phyloP scores from a whole-genome alignment of 2,329 filamentous ascomycete species.

The Claviceps maximensis region DNA sequence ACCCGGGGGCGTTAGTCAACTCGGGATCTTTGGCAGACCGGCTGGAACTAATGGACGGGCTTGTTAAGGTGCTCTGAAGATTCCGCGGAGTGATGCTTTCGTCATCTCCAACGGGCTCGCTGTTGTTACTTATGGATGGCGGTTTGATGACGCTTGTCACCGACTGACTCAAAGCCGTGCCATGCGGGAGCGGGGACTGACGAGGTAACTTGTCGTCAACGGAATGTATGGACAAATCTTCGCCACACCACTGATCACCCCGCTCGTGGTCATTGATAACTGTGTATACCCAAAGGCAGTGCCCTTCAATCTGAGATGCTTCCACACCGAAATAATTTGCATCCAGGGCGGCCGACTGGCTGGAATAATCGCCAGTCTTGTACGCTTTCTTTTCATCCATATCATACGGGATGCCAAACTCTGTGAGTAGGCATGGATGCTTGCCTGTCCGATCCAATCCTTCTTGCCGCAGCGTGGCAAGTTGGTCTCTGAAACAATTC shows the following conservation, averaged over 20 bases:
- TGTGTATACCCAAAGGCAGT: conserved; percentile 81
- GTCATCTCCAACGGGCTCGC: conserved; percentile 34
- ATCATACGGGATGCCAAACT: conserved; percentile 96
- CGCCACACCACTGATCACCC: conserved; percentile 95
- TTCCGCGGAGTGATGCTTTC: conserved; percentile 59
- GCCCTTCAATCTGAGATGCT: conserved; percentile 69
- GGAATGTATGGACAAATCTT: conserved; percentile 86
- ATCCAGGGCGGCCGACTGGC: conserved; percentile 83
- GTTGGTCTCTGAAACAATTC: conserved; percentile 82
- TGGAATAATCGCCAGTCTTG: conserved; percentile 87
- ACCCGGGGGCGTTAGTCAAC: conserved; percentile 54
- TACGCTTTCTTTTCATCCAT: conserved; percentile 97
- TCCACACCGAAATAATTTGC: conserved; percentile 92
- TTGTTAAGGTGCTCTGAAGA: conserved; percentile 58
- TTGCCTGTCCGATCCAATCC: conserved; percentile 79
- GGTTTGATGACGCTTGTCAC: conserved; percentile 25
- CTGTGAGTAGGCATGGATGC: conserved; percentile 80
- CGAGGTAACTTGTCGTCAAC: conserved; percentile 60
- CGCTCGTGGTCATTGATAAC: conserved; percentile 72
- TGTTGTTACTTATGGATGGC: conserved; percentile 10
- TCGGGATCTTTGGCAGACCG: conserved; percentile 39
- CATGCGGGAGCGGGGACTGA: conserved; percentile 34
- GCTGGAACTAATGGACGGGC: conserved; percentile 50
- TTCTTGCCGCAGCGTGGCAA: conserved; percentile 71
- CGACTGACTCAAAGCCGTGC: conserved; percentile 27